phyloP scores from a whole-genome alignment of 257 asterid species.

The Haberlea rhodopensis region DNA sequence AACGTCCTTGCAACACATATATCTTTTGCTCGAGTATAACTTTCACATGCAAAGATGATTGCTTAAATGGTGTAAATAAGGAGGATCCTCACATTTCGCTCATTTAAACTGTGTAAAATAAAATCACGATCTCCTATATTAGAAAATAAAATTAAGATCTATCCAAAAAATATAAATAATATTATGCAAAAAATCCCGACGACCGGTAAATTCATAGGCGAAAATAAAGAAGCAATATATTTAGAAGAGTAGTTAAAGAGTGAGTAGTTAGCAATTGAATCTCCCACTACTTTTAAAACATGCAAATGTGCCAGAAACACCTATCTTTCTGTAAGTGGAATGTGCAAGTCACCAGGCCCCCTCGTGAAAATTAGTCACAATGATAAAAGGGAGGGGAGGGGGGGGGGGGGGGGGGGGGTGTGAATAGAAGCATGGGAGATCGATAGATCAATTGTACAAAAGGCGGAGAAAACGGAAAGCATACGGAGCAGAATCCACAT shows the following conservation, averaged over 20 bases:
- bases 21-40: neutral
- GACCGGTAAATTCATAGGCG: neutral
- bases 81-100: conserved; percentile 10
- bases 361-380: too few species aligned
- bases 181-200: neutral
- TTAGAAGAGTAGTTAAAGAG: too few species aligned
- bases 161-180: too few species aligned
- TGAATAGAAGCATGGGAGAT: neutral
- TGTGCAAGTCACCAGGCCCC: neutral
- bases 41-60: neutral
- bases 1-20: conserved; percentile 15
- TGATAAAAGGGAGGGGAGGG: neutral
- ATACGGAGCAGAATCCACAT: neutral
- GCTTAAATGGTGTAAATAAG: neutral
- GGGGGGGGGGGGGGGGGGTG: too few species aligned
- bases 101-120: too few species aligned
- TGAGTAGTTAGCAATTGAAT: neutral
- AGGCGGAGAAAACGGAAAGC: neutral
- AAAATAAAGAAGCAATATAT: too few species aligned
- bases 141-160: too few species aligned
- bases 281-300: neutral
- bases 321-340: neutral
- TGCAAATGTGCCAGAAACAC: neutral
- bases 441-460: neutral
- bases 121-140: neutral